Evolutionary conservation across 2,329 filamentous ascomycete species (phyloP).

Genomic region (Talaromyces sp.): DNA sequence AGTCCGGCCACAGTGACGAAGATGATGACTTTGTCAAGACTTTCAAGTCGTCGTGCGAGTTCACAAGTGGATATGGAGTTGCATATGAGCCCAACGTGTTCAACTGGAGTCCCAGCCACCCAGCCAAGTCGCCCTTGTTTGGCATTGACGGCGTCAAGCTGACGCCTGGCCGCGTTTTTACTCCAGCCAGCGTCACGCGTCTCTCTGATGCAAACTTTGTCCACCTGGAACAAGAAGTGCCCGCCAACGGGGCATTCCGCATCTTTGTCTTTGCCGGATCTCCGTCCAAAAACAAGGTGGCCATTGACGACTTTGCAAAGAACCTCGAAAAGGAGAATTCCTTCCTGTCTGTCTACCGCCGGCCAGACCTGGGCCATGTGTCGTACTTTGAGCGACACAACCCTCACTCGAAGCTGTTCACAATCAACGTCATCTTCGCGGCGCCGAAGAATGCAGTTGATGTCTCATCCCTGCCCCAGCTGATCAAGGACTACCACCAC

Average conservation of each 20-base stretch:
- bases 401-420: slow-evolving; percentile 78
- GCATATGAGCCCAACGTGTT: slow-evolving; percentile 75
- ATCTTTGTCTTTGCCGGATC: slow-evolving; percentile 80
- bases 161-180: slow-evolving; percentile 68
- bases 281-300: slow-evolving; percentile 53
- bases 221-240: slow-evolving; percentile 83
- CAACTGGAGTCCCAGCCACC: slow-evolving; percentile 74
- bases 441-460: slow-evolving; percentile 64
- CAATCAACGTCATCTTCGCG: slow-evolving; percentile 70
- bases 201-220: slow-evolving; percentile 86
- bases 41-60: slow-evolving; percentile 87
- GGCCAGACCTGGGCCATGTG: slow-evolving; percentile 57
- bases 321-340: slow-evolving; percentile 61
- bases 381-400: slow-evolving; percentile 77
- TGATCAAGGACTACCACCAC: slow-evolving; percentile 70
- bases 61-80: slow-evolving; percentile 88
- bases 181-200: slow-evolving; percentile 74
- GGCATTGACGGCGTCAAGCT: slow-evolving; percentile 61
- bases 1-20: slow-evolving; percentile 28
- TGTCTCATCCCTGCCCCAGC: slow-evolving; percentile 64
- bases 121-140: slow-evolving; percentile 65
- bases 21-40: slow-evolving; percentile 76
- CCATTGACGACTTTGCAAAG: slow-evolving; percentile 64
- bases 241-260: slow-evolving; percentile 80
- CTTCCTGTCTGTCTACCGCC: slow-evolving; percentile 65